A percentile compares a stretch with the other conserved stretches of the same genome.
These are phyloP conservation scores for Beauveria pseudobassiana DNA, from an alignment of 2,329 filamentous ascomycete species.

Conservation along the genomic window DNA sequence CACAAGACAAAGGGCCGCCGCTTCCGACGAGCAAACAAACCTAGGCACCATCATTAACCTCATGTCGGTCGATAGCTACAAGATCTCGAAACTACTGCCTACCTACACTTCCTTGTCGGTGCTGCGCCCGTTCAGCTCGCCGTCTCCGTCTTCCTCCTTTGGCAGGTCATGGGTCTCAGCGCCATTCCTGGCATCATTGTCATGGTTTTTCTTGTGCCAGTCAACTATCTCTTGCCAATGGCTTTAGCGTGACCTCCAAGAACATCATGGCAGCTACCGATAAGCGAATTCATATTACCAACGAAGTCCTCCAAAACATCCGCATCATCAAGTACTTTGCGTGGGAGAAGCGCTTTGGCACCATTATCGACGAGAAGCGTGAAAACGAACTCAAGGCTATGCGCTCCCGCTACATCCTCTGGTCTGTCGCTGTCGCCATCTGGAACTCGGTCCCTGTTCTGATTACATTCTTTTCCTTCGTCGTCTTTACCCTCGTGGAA, in stretches of 20 bases:
- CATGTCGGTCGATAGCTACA: conserved; percentile 99
- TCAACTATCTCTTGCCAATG: conserved; percentile 87
- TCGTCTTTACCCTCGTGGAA: conserved; percentile 86
- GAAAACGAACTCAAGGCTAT: conserved; percentile 69
- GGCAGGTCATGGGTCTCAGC: conserved; percentile 83
- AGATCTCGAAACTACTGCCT: conserved; percentile 90
- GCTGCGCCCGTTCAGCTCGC: conserved; percentile 82
- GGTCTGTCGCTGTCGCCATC: conserved; percentile 84
- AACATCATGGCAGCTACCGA: conserved; percentile 89
- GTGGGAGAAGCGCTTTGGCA: conserved; percentile 88
- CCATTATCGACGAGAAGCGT: conserved; percentile 84
- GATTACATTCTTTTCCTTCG: conserved; percentile 94
- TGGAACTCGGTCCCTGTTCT: conserved; percentile 95
- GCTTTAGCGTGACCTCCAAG: conserved; percentile 82
- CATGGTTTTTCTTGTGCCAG: conserved; percentile 79
- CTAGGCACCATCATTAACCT: conserved; percentile 98
- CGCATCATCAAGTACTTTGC: conserved; percentile 99
- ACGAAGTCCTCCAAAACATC: conserved; percentile 95
- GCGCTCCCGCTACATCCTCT: conserved; percentile 78
- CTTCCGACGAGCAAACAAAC: conserved; percentile 69
- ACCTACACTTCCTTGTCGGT: conserved; percentile 92
- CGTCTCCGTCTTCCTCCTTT: conserved; percentile 74
- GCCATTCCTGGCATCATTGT: conserved; percentile 88
- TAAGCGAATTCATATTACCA: conserved; percentile 91
- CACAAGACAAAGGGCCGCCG: conserved; percentile 29